Conservation (phyloP, 306 rosid species). For the Medicago truncatula region DNA sequence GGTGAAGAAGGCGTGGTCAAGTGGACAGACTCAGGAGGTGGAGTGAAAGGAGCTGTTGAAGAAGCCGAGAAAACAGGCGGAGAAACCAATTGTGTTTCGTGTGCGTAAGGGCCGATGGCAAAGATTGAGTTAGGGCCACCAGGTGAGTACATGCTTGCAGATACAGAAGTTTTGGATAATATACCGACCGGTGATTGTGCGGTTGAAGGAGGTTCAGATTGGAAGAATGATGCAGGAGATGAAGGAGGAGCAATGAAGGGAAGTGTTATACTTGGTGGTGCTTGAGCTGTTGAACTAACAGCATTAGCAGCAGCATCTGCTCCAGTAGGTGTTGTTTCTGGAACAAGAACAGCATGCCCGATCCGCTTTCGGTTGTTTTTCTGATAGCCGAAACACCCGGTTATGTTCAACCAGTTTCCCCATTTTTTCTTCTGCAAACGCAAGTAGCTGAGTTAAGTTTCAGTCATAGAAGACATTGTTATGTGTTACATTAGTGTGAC, state of each 20-base stretch:
- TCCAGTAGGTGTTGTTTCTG: conserved; percentile 57
- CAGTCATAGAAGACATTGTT: conserved; percentile 28
- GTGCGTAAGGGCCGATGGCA: conserved; percentile 91
- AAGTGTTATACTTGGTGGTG: conserved; percentile 52
- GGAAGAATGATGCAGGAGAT: conserved; percentile 91
- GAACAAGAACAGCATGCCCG: conserved; percentile 75
- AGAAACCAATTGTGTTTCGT: conserved; percentile 88
- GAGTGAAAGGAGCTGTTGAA: conserved; percentile 96
- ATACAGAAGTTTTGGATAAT: conserved; percentile 60
- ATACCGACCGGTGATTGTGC: conserved; percentile 74
- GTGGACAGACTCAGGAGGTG: conserved; percentile 88
- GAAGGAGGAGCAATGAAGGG: conserved; percentile 97
- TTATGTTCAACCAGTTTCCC: conserved; percentile 73
- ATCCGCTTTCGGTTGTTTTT: conserved; percentile 67
- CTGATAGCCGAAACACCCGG: conserved; percentile 78
- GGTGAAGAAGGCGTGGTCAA: conserved; percentile 97
- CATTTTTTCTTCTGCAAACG: conserved; percentile 84
- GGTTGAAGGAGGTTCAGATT: conserved; percentile 91
- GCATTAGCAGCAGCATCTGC: conserved; percentile 49
- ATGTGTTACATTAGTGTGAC: conserved; percentile 10
- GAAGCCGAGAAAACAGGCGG: conserved; percentile 96
- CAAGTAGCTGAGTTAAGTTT: conserved; percentile 35
- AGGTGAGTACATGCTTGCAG: conserved; percentile 90
- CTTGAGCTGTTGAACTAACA: conserved; percentile 59
- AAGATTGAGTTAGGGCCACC: conserved; percentile 90